phyloP scores from a whole-genome alignment of 192 early-diverging fungal species.

The Spizellomyces punctatus region DNA sequence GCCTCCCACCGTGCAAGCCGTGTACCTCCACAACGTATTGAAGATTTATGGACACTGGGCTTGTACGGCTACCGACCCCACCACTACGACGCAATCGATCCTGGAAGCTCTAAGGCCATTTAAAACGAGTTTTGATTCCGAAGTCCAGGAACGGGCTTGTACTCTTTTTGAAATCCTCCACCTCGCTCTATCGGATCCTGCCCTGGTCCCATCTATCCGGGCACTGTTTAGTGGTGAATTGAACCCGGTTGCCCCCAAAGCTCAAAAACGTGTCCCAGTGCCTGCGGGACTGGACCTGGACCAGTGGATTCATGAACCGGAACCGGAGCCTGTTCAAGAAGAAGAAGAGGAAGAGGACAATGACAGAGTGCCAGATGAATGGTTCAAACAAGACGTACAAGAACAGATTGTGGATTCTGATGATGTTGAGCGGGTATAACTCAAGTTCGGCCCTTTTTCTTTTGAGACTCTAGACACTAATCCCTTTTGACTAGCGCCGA shows the following conservation, averaged over 20 bases:
- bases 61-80: slow-evolving; percentile 27
- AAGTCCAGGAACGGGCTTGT: slow-evolving; percentile 71
- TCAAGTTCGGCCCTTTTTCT: too few relatives aligned
- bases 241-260: slow-evolving; percentile 87
- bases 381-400: background rate
- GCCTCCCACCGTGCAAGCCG: slow-evolving; percentile 61
- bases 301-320: slow-evolving; percentile 73
- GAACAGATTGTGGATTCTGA: background rate
- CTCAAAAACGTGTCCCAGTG: slow-evolving; percentile 87
- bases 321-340: slow-evolving; percentile 50
- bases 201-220: background rate
- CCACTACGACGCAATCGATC: background rate
- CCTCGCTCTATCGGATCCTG: background rate
- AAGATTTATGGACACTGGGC: slow-evolving; percentile 72
- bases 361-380: slow-evolving; percentile 5
- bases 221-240: slow-evolving; percentile 74
- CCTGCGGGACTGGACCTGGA: slow-evolving; percentile 87
- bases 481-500: slow-evolving; percentile 9
- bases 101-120: slow-evolving; percentile 28
- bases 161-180: background rate
- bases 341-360: slow-evolving; percentile 33
- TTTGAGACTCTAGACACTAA: background rate
- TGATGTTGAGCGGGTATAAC: too few relatives aligned
- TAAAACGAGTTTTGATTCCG: slow-evolving; percentile 56
- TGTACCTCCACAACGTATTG: slow-evolving; percentile 71